Percentiles rank a stretch among this genome's conserved stretches.
phyloP scores from a whole-genome alignment of 352 stramenopile species.

The Plasmopara halstedii region DNA sequence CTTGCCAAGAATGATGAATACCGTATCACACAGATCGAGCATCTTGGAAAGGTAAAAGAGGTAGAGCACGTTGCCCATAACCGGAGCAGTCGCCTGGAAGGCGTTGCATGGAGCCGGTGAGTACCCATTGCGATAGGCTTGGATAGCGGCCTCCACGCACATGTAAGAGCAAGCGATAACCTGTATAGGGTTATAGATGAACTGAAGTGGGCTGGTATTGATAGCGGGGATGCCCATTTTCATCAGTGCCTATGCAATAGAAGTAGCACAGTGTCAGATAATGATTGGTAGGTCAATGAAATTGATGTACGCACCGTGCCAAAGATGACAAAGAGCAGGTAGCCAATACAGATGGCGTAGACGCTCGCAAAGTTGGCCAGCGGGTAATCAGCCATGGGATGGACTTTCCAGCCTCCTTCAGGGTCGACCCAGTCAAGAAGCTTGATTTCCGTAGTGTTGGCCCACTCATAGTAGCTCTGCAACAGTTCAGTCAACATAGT shows the following conservation, averaged over 20 bases:
- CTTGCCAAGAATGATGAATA: conserved; percentile 96
- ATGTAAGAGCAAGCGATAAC: conserved; percentile 93
- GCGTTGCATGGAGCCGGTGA: conserved; percentile 76
- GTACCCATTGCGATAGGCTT: conserved; percentile 87
- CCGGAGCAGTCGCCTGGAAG: conserved; percentile 76
- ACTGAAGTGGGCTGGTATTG: conserved; percentile 73
- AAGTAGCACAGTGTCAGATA: not conserved
- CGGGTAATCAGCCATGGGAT: conserved; percentile 56
- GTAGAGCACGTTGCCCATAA: conserved; percentile 90
- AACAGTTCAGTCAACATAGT: conserved; percentile 27
- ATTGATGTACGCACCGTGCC: conserved; percentile 30
- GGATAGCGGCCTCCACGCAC: conserved; percentile 84
- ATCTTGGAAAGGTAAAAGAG: conserved; percentile 96
- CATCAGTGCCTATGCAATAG: conserved; percentile 30
- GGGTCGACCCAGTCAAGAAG: conserved; percentile 57
- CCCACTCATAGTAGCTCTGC: conserved; percentile 48
- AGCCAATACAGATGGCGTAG: conserved; percentile 50
- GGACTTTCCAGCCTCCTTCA: conserved; percentile 44
- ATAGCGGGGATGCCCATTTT: conserved; percentile 40
- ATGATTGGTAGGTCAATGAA: not conserved
- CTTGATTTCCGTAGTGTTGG: conserved; percentile 34
- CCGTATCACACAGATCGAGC: conserved; percentile 82
- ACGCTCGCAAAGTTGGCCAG: conserved; percentile 54
- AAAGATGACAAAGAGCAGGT: conserved; percentile 61
- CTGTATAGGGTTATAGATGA: conserved; percentile 93